Percentiles rank a stretch among this genome's conserved stretches.
Conservation (phyloP, 2,329 filamentous ascomycete species). For the Alternaria solani region DNA sequence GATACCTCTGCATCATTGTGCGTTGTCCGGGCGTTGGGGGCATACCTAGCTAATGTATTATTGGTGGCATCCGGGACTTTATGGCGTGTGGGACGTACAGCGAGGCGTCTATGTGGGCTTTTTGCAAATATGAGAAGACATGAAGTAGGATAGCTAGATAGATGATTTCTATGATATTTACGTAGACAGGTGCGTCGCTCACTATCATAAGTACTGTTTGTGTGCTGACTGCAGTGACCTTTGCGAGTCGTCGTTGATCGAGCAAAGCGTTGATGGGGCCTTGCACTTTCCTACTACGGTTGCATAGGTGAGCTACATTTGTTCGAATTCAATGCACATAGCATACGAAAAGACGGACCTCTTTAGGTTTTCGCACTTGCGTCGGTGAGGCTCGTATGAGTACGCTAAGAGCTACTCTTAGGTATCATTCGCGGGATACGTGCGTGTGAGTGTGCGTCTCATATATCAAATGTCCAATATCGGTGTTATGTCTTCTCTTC, state of each 20-base stretch:
- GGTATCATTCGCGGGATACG: neutral
- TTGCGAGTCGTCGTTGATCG: neutral
- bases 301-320: neutral
- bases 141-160: constrained; percentile 3
- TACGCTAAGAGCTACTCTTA: neutral
- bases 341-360: neutral
- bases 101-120: neutral
- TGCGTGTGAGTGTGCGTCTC: neutral
- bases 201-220: neutral
- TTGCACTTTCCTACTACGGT: neutral
- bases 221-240: neutral
- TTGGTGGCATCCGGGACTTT: constrained; percentile 1
- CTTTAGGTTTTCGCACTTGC: neutral
- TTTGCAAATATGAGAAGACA: neutral
- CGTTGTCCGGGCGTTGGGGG: neutral
- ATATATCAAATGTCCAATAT: neutral
- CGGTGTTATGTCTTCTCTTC: neutral
- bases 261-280: neutral
- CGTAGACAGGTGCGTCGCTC: neutral
- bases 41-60: constrained; percentile 6
- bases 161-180: constrained; percentile 1
- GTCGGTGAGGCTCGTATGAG: neutral
- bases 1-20: constrained; percentile 28
- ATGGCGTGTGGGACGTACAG: neutral
- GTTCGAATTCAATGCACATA: neutral